Conservation (phyloP, 2,329 filamentous ascomycete genomes). For the Dactylonectria estremocensis region DNA sequence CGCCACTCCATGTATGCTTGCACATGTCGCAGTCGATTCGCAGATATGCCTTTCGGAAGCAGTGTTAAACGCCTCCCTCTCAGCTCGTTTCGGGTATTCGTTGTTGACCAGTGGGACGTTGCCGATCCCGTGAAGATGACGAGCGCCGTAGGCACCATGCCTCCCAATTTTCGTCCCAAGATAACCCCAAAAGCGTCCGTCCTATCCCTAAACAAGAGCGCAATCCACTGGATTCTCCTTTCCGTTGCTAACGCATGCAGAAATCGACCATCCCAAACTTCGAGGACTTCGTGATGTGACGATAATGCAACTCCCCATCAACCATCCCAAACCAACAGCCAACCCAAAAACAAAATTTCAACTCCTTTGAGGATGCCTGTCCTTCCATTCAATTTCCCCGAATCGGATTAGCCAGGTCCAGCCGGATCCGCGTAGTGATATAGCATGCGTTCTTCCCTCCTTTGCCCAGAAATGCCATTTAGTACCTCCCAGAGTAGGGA, state of each 20-base stretch:
- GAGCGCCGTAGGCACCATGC: slow-evolving; percentile 37
- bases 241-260: slow-evolving; percentile 36
- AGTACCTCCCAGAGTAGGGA: slow-evolving; percentile 26
- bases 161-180: slow-evolving; percentile 36
- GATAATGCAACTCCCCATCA: slow-evolving; percentile 48
- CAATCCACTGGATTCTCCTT: slow-evolving; percentile 24
- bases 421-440: slow-evolving; percentile 39
- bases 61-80: slow-evolving; percentile 43
- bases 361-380: slow-evolving; percentile 49
- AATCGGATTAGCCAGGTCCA: slow-evolving; percentile 40
- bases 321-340: slow-evolving; percentile 41
- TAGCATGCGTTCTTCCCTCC: slow-evolving; percentile 31
- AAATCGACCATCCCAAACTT: slow-evolving; percentile 42
- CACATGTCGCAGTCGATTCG: slow-evolving; percentile 42
- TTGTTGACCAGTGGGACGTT: slow-evolving; percentile 37
- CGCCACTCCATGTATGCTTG: slow-evolving; percentile 40
- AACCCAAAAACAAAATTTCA: slow-evolving; percentile 41
- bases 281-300: slow-evolving; percentile 44
- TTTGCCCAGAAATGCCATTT: slow-evolving; percentile 25
- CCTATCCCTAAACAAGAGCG: slow-evolving; percentile 31
- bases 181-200: slow-evolving; percentile 35
- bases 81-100: slow-evolving; percentile 46
- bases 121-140: slow-evolving; percentile 34
- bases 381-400: slow-evolving; percentile 40
- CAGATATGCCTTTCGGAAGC: slow-evolving; percentile 38